Evolutionary conservation across 345 rosid species (phyloP), one percentile per base, ranked within the genome.

Genomic region (Citrus cavaleriei): DNA sequence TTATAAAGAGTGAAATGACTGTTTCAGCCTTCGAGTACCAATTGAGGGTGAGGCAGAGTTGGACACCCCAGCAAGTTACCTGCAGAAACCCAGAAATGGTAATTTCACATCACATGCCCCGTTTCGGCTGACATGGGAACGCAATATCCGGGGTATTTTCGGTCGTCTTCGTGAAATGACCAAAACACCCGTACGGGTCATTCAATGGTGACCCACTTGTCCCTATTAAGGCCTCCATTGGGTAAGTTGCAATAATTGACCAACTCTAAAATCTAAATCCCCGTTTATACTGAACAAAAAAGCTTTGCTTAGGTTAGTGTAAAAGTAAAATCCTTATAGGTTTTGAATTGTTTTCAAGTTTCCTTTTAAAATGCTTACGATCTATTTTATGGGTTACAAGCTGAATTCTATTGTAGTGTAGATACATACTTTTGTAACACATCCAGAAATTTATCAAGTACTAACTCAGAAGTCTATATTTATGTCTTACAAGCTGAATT

Each of bases 111-210:
- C 78, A 67, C 75, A 60, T 60, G 57, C 70, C 38, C 81, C 18
- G 8, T 80, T 69, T 79, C 69, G 54, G 85, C 37, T 74, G 78
- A 70, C 77, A 66, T 71, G 76, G 72, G 61, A 42, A 75, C 87
- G 87, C 62, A 70, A 80, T 80, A 75, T 68, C 84, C 82, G 84
- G 85, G 78, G 78, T 74, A 49, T 28, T 62, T 61, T 80, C 59
- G 25, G 51, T 67, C 54, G 62, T 24, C 19, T 21, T 0, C 16
- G 57, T 40, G 64, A 32, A 81, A 68, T 57, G 62, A 69, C 81
- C 62, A 7, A 42, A 81, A 68, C 46, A 34, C 76, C 76, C 80
- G 3, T 35, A 4, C n/a, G 13, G 28, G 63, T 5, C 64, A 18
- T 5, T 10, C 22, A 1, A 6, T 6, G n/a, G 12, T 58, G 60